A percentile compares a stretch with the other conserved stretches of the same genome.
Conservation (phyloP, 805 yeast species). For the Wickerhamiella parazyma region DNA sequence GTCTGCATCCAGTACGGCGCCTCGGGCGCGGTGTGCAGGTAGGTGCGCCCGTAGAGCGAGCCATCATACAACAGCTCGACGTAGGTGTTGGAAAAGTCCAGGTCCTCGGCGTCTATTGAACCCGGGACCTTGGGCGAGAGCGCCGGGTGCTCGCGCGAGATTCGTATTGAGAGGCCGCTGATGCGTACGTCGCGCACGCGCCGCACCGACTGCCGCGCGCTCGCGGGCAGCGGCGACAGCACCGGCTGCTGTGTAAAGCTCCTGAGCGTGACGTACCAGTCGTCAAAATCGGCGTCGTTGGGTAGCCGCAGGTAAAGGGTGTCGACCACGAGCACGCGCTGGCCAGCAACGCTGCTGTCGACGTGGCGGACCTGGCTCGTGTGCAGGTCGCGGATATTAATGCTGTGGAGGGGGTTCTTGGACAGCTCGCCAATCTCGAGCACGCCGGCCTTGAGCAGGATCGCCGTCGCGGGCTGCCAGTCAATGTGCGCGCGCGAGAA, state of each 20-base stretch:
- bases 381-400: slow-evolving; percentile 12
- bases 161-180: slow-evolving; percentile 2
- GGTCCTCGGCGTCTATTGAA: slow-evolving; percentile 8
- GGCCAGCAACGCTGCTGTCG: slow-evolving; percentile 15
- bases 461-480: slow-evolving; percentile 16
- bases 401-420: slow-evolving; percentile 3
- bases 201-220: slow-evolving; percentile 15
- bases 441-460: slow-evolving; percentile 15
- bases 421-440: slow-evolving; percentile 11
- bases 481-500: slow-evolving; percentile 10
- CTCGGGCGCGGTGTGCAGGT: slow-evolving; percentile 35
- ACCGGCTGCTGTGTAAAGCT: slow-evolving; percentile 20
- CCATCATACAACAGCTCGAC: slow-evolving; percentile 65
- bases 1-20: slow-evolving; percentile 79
- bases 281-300: slow-evolving; percentile 21
- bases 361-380: slow-evolving; percentile 12
- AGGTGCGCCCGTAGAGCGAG: slow-evolving; percentile 65
- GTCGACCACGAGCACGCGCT: slow-evolving; percentile 17
- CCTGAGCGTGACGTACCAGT: slow-evolving; percentile 24
- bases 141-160: slow-evolving; percentile 6
- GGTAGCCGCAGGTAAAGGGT: slow-evolving; percentile 19
- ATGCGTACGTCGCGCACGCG: slow-evolving; percentile 7
- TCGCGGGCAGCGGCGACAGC: slow-evolving; percentile 12
- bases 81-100: slow-evolving; percentile 30
- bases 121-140: slow-evolving; percentile 8